phyloP scores from a whole-genome alignment of 495 filamentous ascomycete genomes.

The Daldinia loculata region DNA sequence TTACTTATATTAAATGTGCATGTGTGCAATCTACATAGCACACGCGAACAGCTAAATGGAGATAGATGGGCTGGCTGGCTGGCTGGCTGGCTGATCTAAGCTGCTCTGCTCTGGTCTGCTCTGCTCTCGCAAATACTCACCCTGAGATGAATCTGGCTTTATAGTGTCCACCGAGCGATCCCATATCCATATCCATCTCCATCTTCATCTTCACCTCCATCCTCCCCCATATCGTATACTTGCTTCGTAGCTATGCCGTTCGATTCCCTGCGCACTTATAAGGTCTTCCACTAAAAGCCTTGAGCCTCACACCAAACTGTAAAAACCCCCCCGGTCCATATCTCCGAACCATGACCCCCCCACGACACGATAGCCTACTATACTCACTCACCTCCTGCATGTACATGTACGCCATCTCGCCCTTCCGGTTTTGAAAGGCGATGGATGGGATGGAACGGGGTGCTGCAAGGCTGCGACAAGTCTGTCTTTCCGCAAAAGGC shows the following conservation, averaged over 20 bases:
- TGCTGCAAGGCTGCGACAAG: not conserved
- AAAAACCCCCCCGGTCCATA: no score
- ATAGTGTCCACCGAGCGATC: not conserved
- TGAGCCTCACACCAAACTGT: no score
- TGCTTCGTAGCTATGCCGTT: not conserved
- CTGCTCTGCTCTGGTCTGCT: not conserved
- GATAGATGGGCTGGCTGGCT: not conserved
- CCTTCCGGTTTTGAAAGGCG: not conserved
- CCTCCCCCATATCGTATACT: not conserved
- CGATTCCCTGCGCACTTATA: not conserved
- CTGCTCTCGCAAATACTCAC: not conserved
- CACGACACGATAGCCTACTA: no score
- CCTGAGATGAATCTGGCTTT: not conserved
- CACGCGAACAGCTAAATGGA: constrained; percentile 7
- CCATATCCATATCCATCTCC: not conserved
- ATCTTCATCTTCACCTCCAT: no score
- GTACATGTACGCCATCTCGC: not conserved
- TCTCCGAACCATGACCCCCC: no score
- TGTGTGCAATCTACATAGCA: constrained; percentile 3
- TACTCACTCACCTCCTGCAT: not conserved
- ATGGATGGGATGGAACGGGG: not conserved
- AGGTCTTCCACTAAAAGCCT: not conserved
- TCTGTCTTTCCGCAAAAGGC: constrained; percentile 29
- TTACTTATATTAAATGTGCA: constrained; percentile 15
- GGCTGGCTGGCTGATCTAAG: not conserved